These are phyloP conservation scores for Vitis hybrid DNA, from an alignment of 177 flowering plant species.

Conservation along the genomic window DNA sequence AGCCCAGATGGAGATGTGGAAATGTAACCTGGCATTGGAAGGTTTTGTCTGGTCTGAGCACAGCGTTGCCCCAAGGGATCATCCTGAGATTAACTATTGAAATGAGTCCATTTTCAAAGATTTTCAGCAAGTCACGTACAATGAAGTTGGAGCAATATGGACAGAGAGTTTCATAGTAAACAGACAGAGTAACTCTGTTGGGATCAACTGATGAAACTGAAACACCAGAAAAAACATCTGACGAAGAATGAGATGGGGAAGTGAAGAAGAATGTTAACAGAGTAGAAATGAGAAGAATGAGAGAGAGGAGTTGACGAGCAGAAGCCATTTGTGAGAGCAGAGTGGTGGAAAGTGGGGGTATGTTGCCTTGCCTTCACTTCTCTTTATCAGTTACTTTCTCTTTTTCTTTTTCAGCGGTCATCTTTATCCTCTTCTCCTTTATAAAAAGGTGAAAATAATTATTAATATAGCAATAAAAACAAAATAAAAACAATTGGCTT, in stretches of 20 bases:
- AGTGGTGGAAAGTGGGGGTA: neutral
- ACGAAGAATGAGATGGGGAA: neutral
- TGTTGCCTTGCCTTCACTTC: no score
- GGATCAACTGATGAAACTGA: neutral
- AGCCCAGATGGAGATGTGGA: neutral
- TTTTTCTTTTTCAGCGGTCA: no score
- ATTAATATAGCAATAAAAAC: no score
- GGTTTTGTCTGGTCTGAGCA: constrained; percentile 20
- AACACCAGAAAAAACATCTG: neutral
- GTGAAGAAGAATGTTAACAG: neutral
- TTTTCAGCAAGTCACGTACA: constrained; percentile 33
- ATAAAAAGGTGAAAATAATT: no score
- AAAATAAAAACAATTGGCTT: no score
- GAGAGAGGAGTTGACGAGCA: neutral
- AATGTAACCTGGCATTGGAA: constrained; percentile 40
- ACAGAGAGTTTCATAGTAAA: constrained; percentile 58
- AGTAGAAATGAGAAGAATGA: neutral
- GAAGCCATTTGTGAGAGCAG: neutral
- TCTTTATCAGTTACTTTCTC: no score
- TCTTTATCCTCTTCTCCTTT: no score
- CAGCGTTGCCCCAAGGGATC: constrained; percentile 61
- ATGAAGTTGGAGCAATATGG: constrained; percentile 55
- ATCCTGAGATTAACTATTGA: constrained; percentile 47
- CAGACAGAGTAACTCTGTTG: constrained; percentile 30
- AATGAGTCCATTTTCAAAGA: constrained; percentile 39